Evolutionary conservation across 495 filamentous ascomycete species (phyloP).

Genomic region (Elasticomyces elasticus): DNA sequence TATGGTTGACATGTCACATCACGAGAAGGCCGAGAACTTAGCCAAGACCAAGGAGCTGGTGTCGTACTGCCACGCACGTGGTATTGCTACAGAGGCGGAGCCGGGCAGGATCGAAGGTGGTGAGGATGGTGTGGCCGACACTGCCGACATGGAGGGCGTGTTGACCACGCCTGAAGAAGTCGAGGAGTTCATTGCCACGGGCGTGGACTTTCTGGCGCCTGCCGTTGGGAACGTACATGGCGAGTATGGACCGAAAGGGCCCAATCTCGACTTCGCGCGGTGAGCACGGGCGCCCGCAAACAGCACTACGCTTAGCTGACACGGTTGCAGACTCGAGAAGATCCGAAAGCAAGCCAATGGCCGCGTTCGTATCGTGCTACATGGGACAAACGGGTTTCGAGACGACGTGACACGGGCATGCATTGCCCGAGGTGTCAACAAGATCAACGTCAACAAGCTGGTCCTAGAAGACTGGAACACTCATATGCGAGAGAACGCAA

Average conservation of each 20-base stretch:
- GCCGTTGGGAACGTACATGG: background rate
- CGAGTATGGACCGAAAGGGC: background rate
- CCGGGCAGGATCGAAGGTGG: conserved; percentile 26
- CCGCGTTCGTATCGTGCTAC: too few species aligned
- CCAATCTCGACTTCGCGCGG: background rate
- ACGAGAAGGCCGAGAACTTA: conserved; percentile 28
- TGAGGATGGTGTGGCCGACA: conserved; percentile 26
- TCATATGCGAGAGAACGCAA: too few species aligned
- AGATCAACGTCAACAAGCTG: too few species aligned
- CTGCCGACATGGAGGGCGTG: conserved; percentile 23
- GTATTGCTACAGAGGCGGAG: conserved; percentile 26
- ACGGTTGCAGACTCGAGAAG: background rate
- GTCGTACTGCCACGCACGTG: conserved; percentile 22
- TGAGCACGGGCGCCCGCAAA: background rate
- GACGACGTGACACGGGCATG: too few species aligned
- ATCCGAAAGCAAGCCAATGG: background rate
- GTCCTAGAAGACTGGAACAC: too few species aligned
- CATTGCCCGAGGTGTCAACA: too few species aligned
- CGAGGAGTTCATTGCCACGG: conserved; percentile 22
- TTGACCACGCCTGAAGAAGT: conserved; percentile 25
- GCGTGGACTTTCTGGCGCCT: conserved; percentile 5
- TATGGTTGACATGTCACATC: conserved; percentile 29
- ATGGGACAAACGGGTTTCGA: too few species aligned
- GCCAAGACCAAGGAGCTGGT: conserved; percentile 19
- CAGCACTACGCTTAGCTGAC: background rate